Evolutionary conservation across 2,329 filamentous ascomycete species (phyloP).

Genomic region (Raffaelea deltoideospora): DNA sequence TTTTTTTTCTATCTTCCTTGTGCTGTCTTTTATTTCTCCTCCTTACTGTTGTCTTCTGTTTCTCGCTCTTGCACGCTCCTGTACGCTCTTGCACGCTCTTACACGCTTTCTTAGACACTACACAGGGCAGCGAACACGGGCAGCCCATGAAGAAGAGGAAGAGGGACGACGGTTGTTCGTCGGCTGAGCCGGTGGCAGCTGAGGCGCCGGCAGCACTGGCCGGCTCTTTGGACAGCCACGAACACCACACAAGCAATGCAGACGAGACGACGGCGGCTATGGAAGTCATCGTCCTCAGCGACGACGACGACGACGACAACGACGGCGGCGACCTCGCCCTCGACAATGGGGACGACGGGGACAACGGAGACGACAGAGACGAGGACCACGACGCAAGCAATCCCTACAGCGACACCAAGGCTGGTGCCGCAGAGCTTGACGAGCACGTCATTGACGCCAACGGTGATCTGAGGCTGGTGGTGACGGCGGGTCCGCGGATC

Average conservation of each 20-base stretch:
- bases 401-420: too few relatives aligned
- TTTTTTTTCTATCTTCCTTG: too few relatives aligned
- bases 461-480: constrained; percentile 2
- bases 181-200: not conserved
- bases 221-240: not conserved
- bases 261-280: not conserved
- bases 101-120: too few relatives aligned
- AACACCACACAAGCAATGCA: not conserved
- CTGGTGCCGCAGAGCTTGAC: too few relatives aligned
- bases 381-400: not conserved
- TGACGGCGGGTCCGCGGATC: not conserved
- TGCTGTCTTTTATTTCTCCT: too few relatives aligned
- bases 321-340: not conserved
- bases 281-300: not conserved
- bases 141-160: too few relatives aligned
- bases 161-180: too few relatives aligned
- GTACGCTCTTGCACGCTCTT: too few relatives aligned
- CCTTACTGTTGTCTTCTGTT: too few relatives aligned
- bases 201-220: not conserved
- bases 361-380: not conserved
- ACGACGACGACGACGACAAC: not conserved
- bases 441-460: constrained; percentile 5
- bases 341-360: not conserved
- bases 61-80: too few relatives aligned
- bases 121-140: too few relatives aligned